Evolutionary conservation across 345 rosid species (phyloP).

Genomic region (Conringia planisiliqua): DNA sequence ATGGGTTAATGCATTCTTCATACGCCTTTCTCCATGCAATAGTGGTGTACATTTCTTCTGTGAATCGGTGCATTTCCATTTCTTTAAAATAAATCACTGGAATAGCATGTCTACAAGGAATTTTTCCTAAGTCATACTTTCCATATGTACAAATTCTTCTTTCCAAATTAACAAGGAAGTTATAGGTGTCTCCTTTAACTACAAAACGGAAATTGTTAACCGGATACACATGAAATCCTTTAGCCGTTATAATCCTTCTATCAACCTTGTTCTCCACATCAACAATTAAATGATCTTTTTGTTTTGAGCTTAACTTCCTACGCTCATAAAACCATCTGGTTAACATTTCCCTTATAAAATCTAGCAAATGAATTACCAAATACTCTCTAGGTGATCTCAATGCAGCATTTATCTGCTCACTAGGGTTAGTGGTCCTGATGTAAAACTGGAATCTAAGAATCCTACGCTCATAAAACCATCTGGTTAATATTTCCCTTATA

Average conservation of each 20-base stretch:
- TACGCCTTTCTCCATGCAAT: neutral
- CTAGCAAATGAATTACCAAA: no score
- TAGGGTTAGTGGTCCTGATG: no score
- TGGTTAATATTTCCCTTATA: neutral
- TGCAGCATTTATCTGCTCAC: no score
- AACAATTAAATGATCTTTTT: neutral
- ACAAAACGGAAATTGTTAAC: neutral
- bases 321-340: no score
- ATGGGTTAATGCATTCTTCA: neutral
- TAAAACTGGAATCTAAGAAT: no score
- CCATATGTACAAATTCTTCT: neutral
- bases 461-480: neutral
- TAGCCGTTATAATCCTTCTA: neutral
- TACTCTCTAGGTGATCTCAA: no score
- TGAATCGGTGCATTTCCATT: neutral
- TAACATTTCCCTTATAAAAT: no score
- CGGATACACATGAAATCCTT: neutral
- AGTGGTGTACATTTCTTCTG: neutral
- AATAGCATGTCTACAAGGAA: neutral
- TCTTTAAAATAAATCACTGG: neutral
- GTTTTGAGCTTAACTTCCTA: neutral
- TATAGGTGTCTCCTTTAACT: neutral
- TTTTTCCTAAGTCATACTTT: neutral
- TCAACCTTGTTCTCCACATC: neutral
- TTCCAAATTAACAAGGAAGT: neutral